Evolutionary conservation across 169 alveolate genomes (phyloP), one percentile per base, ranked within the genome.

Genomic region (Cryptosporidium meleagridis): DNA sequence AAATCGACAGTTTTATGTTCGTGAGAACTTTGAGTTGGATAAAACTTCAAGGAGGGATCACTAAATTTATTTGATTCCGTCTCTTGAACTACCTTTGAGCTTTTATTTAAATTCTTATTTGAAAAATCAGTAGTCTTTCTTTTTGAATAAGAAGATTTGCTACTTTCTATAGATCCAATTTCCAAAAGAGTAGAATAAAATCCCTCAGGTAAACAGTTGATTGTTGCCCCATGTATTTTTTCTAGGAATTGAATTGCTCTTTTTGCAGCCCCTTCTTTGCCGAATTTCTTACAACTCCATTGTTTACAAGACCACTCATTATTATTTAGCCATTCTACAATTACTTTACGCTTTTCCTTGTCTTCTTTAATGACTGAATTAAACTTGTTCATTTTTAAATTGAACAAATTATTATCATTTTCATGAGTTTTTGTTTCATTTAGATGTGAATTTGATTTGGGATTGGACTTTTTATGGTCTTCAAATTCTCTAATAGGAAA

Each of bases 191-290:
- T 80, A 33, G 89, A 65, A 31, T 80, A 80, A 31, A 61, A 80
- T 3, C 89, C 89, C 10, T 59, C 68, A 10, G 59, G 59, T 23
- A 45, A n/a, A 41, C 89, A 80, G 10, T 44, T 59, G 16, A 80
- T 67, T 9, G 89, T 23, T 7, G 59, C 65, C 23, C 89, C 89
- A n/a, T 80, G 89, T 44, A 80, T 80, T 48, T 65, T 80, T 23
- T 80, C 89, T 16, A 80, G 10, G 41, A 80, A 80, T 37, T 80
- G 89, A 37, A 80, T 41, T n/a, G 89, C 89, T 62, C 89, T 59
- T 41, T 65, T 80, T 37, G 89, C 89, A 45, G 89, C 89, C 18
- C 89, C 89, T 31, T 80, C 89, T 51, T 80, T 80, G n/a, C 89
- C 89, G 33, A 80, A 80, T 39, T 80, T 80, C 52, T 80, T 80